Evolutionary conservation across 2,329 filamentous ascomycete species (phyloP).

Genomic region (Trichoderma sp.): DNA sequence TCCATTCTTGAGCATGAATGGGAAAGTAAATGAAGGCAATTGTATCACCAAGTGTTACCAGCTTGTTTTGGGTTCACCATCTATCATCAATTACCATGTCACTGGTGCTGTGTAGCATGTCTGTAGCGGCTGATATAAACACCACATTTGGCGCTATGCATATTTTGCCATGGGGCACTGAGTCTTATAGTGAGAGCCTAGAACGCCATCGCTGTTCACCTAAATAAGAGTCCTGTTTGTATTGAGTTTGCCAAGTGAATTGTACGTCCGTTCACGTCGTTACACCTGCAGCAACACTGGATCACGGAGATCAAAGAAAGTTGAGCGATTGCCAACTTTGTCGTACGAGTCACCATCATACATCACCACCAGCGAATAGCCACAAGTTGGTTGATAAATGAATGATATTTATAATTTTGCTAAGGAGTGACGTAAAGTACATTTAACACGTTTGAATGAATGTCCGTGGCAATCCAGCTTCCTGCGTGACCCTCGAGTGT

Average conservation of each 20-base stretch:
- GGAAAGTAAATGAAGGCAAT: not conserved
- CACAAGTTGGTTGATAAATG: not conserved
- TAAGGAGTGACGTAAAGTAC: not conserved
- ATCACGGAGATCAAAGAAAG: not conserved
- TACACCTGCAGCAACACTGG: fast-evolving
- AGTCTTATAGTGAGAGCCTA: not conserved
- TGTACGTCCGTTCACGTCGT: too few species aligned
- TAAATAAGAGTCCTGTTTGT: too few species aligned
- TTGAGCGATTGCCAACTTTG: not conserved
- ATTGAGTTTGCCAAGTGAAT: too few species aligned
- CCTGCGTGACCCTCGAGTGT: not conserved
- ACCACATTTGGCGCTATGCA: not conserved
- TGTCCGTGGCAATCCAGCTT: not conserved
- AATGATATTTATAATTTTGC: not conserved
- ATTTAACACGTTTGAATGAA: not conserved
- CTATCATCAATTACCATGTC: not conserved
- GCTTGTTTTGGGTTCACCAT: not conserved
- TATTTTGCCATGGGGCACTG: not conserved
- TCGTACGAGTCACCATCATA: not conserved
- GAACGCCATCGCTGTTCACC: fast-evolving
- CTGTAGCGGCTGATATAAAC: not conserved
- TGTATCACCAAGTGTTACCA: not conserved
- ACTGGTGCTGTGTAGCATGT: not conserved
- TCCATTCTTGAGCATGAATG: not conserved
- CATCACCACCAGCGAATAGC: fast-evolving